Conservation (phyloP, 2,329 filamentous ascomycete species). For the Fusarium pseudograminearum region DNA sequence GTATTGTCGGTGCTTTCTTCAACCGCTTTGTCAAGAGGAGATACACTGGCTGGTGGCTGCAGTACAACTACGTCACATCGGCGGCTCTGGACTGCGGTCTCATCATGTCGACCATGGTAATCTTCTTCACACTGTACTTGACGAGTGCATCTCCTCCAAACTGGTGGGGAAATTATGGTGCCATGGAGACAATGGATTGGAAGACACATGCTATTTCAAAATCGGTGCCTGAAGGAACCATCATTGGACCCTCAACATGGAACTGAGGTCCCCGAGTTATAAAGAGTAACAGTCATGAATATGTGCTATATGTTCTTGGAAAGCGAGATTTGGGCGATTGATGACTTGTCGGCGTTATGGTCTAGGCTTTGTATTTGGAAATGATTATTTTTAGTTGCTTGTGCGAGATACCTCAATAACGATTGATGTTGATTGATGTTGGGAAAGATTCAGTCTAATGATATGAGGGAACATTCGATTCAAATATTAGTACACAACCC, state of each 20-base stretch:
- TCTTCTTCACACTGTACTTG: slow-evolving; percentile 76
- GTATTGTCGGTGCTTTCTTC: slow-evolving; percentile 73
- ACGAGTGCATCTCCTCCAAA: slow-evolving; percentile 65
- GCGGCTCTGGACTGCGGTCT: slow-evolving; percentile 78
- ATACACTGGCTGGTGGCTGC: slow-evolving; percentile 79
- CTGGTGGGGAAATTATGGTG: slow-evolving; percentile 72
- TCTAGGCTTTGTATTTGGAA: slow-evolving; percentile 30
- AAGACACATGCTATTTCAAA: slow-evolving; percentile 58
- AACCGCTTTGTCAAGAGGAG: slow-evolving; percentile 75
- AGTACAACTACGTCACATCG: slow-evolving; percentile 82
- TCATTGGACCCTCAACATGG: slow-evolving; percentile 65
- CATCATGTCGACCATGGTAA: slow-evolving; percentile 73
- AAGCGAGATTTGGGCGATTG: slow-evolving; percentile 28
- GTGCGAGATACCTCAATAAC: slow-evolving; percentile 47
- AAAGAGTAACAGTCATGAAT: slow-evolving; percentile 3
- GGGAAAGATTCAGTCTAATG: neutral
- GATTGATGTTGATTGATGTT: slow-evolving; percentile 41
- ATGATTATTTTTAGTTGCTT: slow-evolving; percentile 24
- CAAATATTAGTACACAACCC: neutral
- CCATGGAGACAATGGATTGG: slow-evolving; percentile 62
- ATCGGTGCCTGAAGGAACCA: slow-evolving; percentile 57
- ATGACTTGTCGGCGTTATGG: slow-evolving; percentile 37
- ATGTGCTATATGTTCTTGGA: slow-evolving; percentile 19
- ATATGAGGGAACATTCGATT: neutral
- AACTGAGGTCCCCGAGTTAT: slow-evolving; percentile 46